These are phyloP conservation scores for Pisolithus orientalis DNA, from an alignment of 768 basidiomycete species.

Conservation along the genomic window DNA sequence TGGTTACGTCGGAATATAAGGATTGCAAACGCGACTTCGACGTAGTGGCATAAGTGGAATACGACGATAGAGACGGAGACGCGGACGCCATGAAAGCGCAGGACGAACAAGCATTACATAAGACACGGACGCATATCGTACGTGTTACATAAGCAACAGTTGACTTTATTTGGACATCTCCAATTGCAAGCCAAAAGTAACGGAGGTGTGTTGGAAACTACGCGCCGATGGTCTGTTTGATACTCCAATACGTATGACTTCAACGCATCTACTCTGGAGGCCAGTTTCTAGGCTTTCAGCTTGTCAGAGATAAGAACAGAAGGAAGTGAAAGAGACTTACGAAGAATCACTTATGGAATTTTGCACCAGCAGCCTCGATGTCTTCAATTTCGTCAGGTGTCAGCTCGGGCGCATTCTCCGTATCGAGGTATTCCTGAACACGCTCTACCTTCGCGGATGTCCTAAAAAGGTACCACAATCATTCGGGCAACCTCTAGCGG, in stretches of 20 bases:
- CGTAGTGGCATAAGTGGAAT: conserved; percentile 22
- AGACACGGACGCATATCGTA: neutral
- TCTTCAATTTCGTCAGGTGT: conserved; percentile 18
- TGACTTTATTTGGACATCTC: too few relatives aligned
- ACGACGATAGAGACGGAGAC: conserved; percentile 14
- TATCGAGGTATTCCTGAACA: conserved; percentile 29
- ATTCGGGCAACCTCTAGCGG: neutral
- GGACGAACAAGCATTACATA: neutral
- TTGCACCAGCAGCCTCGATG: conserved; percentile 21
- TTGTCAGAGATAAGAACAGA: neutral
- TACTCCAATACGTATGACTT: too few relatives aligned
- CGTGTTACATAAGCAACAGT: neutral
- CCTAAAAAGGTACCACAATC: conserved; percentile 11
- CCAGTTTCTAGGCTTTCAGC: conserved; percentile 13
- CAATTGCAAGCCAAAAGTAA: too few relatives aligned
- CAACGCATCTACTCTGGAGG: conserved; percentile 9
- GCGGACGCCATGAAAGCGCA: conserved; percentile 15
- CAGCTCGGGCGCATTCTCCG: conserved; percentile 22
- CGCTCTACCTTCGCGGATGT: conserved; percentile 29
- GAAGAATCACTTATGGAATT: conserved; percentile 18
- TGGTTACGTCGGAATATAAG: conserved; percentile 82
- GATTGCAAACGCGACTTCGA: conserved; percentile 56
- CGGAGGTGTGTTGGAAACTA: too few relatives aligned
- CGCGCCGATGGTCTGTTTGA: too few relatives aligned
- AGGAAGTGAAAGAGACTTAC: conserved; percentile 11